A percentile compares a stretch with the other conserved stretches of the same genome.
These are phyloP conservation scores for Trypethelium eluteriae DNA, from an alignment of 495 filamentous ascomycete genomes.

Conservation along the genomic window DNA sequence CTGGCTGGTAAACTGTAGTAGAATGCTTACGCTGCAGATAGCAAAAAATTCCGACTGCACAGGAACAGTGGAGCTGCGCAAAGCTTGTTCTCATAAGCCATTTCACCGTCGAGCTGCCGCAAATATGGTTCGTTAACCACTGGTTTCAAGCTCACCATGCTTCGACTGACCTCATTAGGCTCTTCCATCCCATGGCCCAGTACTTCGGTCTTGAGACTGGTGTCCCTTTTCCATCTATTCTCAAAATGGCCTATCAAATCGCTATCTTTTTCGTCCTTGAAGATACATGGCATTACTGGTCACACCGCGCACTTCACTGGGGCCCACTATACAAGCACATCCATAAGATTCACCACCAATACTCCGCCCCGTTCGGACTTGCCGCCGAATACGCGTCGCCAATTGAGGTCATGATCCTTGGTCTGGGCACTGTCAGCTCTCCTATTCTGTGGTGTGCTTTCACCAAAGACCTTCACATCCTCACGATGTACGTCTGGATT, in stretches of 20 bases:
- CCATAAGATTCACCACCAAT: constrained; percentile 98
- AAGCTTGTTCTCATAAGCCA: constrained; percentile 83
- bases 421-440: constrained; percentile 74
- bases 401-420: constrained; percentile 95
- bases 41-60: constrained; percentile 81
- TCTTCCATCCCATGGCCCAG: constrained; percentile 97
- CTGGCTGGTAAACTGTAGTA: not conserved
- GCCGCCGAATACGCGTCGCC: constrained; percentile 97
- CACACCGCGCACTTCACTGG: constrained; percentile 90
- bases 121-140: constrained; percentile 65
- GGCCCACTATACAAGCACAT: constrained; percentile 87
- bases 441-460: constrained; percentile 81
- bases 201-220: constrained; percentile 81
- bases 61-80: constrained; percentile 91
- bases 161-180: constrained; percentile 37
- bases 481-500: constrained; percentile 99
- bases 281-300: constrained; percentile 98
- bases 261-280: constrained; percentile 91
- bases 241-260: constrained; percentile 87
- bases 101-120: constrained; percentile 93
- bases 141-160: too few relatives aligned
- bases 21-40: constrained; percentile 31
- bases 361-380: constrained; percentile 92
- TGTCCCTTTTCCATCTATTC: constrained; percentile 78
- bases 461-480: constrained; percentile 80